Percentiles rank a stretch among this genome's conserved stretches.
These are phyloP conservation scores for Solanum appendiculatum DNA, from an alignment of 257 asterid species.

Conservation along the genomic window DNA sequence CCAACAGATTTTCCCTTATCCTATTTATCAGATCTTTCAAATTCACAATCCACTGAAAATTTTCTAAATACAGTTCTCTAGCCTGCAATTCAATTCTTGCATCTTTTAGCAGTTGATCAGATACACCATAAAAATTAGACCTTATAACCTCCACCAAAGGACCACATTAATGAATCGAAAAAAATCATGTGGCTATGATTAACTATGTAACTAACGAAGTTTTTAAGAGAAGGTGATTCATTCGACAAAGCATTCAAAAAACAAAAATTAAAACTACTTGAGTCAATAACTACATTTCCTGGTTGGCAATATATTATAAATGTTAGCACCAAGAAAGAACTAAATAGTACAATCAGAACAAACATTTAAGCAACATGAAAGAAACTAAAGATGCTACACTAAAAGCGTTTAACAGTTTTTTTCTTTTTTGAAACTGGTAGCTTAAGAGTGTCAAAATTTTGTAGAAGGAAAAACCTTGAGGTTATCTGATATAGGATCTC, in stretches of 20 bases:
- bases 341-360: neutral
- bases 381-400: neutral
- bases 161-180: neutral
- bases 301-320: neutral
- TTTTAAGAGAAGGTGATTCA: neutral
- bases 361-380: neutral
- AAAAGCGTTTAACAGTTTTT: neutral
- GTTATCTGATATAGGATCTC: constrained; percentile 97
- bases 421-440: neutral
- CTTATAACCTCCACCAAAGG: neutral
- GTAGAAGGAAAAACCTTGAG: constrained; percentile 53
- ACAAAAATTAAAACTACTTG: neutral
- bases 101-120: neutral
- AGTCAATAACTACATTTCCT: neutral
- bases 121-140: neutral
- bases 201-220: neutral
- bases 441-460: neutral
- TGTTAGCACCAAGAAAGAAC: neutral
- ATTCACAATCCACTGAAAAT: neutral
- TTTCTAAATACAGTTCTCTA: neutral
- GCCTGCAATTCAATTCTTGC: neutral
- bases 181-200: neutral
- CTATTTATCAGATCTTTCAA: neutral
- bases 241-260: neutral
- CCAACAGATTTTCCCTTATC: neutral